Evolutionary conservation across 768 basidiomycete species (phyloP).

Genomic region (Naganishia vaughanmartiniae): DNA sequence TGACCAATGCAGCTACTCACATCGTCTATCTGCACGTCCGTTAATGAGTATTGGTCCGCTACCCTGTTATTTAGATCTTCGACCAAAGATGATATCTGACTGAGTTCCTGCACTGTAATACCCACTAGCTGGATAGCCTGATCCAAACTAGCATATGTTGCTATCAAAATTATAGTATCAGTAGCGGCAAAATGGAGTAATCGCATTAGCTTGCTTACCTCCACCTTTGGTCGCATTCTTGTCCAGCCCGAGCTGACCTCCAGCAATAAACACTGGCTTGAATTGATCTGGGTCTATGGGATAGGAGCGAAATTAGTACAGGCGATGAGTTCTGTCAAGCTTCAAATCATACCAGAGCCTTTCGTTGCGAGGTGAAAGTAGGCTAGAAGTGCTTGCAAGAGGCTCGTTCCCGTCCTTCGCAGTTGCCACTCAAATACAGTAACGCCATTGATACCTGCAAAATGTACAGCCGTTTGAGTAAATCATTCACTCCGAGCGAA

Average conservation of each 20-base stretch:
- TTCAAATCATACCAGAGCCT: slow-evolving; percentile 5
- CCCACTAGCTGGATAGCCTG: slow-evolving; percentile 9
- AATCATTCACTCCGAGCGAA: not conserved
- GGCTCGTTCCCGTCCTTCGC: slow-evolving; percentile 3
- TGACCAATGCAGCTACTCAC: not conserved
- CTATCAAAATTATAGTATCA: not conserved
- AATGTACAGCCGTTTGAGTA: not conserved
- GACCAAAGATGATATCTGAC: slow-evolving; percentile 17
- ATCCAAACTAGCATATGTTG: slow-evolving; percentile 21
- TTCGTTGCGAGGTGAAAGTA: slow-evolving; percentile 22
- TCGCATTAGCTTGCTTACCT: slow-evolving; percentile 14
- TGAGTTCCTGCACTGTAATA: slow-evolving; percentile 10
- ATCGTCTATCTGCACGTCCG: slow-evolving; percentile 21
- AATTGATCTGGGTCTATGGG: slow-evolving; percentile 7
- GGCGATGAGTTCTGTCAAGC: not conserved
- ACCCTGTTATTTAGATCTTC: slow-evolving; percentile 12
- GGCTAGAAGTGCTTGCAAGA: slow-evolving; percentile 13
- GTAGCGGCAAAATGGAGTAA: not conserved
- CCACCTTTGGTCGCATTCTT: slow-evolving; percentile 28
- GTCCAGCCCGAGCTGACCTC: slow-evolving; percentile 27
- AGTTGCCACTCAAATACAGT: slow-evolving; percentile 19
- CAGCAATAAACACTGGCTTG: slow-evolving; percentile 27
- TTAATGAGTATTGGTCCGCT: slow-evolving; percentile 14
- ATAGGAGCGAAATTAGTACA: too few relatives aligned
- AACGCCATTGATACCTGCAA: slow-evolving; percentile 18